Conservation (phyloP, 1,139 yeast genomes). For the Blastobotrys ciferrii region DNA sequence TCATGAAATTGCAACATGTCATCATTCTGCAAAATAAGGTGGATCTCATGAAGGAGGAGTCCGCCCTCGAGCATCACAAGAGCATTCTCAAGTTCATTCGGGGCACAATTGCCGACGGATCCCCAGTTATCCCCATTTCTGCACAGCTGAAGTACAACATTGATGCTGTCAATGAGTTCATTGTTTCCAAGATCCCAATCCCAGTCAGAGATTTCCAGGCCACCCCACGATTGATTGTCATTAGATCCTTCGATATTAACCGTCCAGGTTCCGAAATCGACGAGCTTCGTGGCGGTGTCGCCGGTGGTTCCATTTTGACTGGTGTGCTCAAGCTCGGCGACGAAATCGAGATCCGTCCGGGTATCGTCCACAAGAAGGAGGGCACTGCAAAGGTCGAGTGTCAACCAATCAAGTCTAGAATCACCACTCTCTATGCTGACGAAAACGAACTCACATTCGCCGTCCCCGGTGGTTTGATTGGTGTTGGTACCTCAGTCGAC, state of each 20-base stretch:
- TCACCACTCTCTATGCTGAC: slow-evolving; percentile 94
- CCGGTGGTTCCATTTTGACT: slow-evolving; percentile 96
- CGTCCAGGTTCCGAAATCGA: slow-evolving; percentile 98
- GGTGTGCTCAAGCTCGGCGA: slow-evolving; percentile 98
- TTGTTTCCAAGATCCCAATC: slow-evolving; percentile 92
- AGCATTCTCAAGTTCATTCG: slow-evolving; percentile 87
- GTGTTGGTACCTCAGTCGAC: slow-evolving; percentile 98
- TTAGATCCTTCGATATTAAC: slow-evolving; percentile 97
- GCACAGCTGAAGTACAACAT: slow-evolving; percentile 98
- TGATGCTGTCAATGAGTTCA: slow-evolving; percentile 96
- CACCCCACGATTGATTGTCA: slow-evolving; percentile 92
- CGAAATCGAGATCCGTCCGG: slow-evolving; percentile 98
- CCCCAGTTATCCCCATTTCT: slow-evolving; percentile 97
- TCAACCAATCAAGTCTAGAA: slow-evolving; percentile 91
- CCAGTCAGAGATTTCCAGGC: slow-evolving; percentile 94
- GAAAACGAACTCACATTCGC: slow-evolving; percentile 97
- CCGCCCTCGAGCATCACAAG: slow-evolving; percentile 93
- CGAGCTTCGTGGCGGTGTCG: slow-evolving; percentile 99
- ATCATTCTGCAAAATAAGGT: slow-evolving; percentile 97
- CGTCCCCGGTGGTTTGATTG: slow-evolving; percentile 99
- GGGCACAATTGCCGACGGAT: slow-evolving; percentile 98
- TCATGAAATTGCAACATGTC: slow-evolving; percentile 96
- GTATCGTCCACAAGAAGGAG: slow-evolving; percentile 90
- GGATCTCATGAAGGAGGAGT: slow-evolving; percentile 96
- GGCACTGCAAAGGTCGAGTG: slow-evolving; percentile 88